phyloP scores from a whole-genome alignment of 805 yeast genomes.

The Candida methanosorbosa region DNA sequence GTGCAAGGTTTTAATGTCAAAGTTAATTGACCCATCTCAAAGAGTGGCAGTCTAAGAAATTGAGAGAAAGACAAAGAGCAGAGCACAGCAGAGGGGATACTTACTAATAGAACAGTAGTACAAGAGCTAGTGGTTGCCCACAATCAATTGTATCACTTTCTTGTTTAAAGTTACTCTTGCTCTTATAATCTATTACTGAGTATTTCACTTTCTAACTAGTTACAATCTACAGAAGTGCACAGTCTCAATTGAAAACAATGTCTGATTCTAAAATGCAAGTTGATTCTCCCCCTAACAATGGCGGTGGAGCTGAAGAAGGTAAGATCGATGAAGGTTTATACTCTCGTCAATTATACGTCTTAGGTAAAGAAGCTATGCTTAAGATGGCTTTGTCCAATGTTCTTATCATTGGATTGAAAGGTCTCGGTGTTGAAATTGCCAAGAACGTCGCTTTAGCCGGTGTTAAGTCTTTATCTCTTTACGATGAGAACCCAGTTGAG shows the following conservation, averaged over 20 bases:
- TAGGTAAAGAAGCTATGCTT: slow-evolving; percentile 97
- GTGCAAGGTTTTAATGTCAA: no score
- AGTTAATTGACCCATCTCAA: no score
- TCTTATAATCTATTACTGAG: no score
- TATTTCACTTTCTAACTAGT: no score
- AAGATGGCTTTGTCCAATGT: slow-evolving; percentile 93
- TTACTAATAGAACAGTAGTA: no score
- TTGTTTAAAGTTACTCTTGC: no score
- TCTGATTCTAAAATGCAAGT: slow-evolving; percentile 30
- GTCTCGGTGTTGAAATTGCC: slow-evolving; percentile 93
- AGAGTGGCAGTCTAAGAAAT: no score
- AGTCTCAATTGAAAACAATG: background rate
- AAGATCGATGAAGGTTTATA: slow-evolving; percentile 89
- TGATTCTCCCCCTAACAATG: slow-evolving; percentile 29
- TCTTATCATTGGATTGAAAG: slow-evolving; percentile 82
- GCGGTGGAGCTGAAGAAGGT: slow-evolving; percentile 20
- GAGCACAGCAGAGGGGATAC: no score
- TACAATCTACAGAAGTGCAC: no score
- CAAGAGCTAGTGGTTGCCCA: no score
- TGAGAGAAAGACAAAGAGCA: no score
- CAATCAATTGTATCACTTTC: no score
- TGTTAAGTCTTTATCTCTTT: slow-evolving; percentile 80
- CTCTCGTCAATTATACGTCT: slow-evolving; percentile 92
- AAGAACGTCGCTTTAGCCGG: slow-evolving; percentile 96
- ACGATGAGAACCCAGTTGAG: slow-evolving; percentile 67